Conservation (phyloP, 345 rosid species). For the Gossypium australe region DNA sequence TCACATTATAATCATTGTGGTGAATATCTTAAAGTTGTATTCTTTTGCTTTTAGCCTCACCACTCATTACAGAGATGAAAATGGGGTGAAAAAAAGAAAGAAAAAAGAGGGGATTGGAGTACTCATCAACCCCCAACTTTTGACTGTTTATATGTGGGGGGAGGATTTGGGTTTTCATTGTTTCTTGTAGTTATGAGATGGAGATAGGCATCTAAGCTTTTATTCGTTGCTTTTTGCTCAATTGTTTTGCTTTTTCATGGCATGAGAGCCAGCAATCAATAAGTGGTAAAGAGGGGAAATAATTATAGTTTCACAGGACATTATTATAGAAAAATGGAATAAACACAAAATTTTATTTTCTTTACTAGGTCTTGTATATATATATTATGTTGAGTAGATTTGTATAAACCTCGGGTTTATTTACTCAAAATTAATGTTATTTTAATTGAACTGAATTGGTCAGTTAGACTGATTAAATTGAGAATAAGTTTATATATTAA, state of each 20-base stretch:
- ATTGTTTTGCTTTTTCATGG: not conserved
- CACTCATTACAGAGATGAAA: constrained; percentile 22
- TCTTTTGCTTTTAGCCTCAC: constrained; percentile 23
- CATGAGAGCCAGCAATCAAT: constrained; percentile 11
- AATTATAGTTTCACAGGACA: not conserved
- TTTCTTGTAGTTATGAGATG: constrained; percentile 1
- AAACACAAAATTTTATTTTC: not conserved
- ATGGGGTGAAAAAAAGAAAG: constrained; percentile 2
- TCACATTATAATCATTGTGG: not conserved
- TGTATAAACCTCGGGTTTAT: too few species aligned
- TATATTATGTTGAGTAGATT: too few species aligned
- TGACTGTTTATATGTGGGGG: constrained; percentile 8
- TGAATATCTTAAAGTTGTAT: not conserved
- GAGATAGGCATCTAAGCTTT: not conserved
- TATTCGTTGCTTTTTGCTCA: not conserved
- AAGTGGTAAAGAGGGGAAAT: constrained; percentile 10
- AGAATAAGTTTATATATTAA: too few species aligned
- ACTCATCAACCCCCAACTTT: not conserved
- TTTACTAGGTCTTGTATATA: too few species aligned
- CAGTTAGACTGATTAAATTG: too few species aligned
- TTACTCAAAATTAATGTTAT: too few species aligned
- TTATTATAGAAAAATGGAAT: constrained; percentile 2
- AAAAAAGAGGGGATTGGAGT: not conserved
- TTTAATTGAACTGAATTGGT: too few species aligned
- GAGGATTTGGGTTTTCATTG: constrained; percentile 1